Conservation (phyloP, 2,329 filamentous ascomycete species). For the Xylaria sp. region DNA sequence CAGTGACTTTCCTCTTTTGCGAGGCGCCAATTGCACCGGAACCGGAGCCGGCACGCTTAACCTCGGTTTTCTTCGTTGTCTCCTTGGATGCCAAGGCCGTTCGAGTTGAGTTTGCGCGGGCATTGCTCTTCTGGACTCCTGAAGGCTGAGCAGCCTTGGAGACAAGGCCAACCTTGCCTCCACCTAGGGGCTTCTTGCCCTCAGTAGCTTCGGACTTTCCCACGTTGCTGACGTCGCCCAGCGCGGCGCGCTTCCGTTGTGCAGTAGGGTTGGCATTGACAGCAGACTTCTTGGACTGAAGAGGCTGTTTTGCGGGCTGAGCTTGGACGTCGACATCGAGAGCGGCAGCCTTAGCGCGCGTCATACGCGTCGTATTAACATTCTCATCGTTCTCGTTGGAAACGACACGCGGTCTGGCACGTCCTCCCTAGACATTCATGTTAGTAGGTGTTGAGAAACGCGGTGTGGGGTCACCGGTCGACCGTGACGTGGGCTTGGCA, state of each 20-base stretch:
- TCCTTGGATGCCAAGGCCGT: slow-evolving; percentile 69
- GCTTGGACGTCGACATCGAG: slow-evolving; percentile 64
- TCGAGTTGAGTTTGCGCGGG: slow-evolving; percentile 61
- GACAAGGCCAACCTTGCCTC: slow-evolving; percentile 67
- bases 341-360: slow-evolving; percentile 87
- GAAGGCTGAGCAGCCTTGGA: slow-evolving; percentile 81
- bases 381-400: slow-evolving; percentile 98
- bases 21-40: slow-evolving; percentile 65
- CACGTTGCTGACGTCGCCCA: slow-evolving; percentile 96
- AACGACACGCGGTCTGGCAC: slow-evolving; percentile 72
- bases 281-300: slow-evolving; percentile 71
- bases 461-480: neutral
- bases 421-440: slow-evolving; percentile 58
- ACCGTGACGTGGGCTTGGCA: neutral
- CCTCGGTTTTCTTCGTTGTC: slow-evolving; percentile 63
- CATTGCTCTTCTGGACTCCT: slow-evolving; percentile 73
- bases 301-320: slow-evolving; percentile 61
- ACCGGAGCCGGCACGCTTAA: slow-evolving; percentile 74
- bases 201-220: slow-evolving; percentile 74
- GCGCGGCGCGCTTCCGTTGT: slow-evolving; percentile 75
- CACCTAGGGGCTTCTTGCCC: slow-evolving; percentile 69
- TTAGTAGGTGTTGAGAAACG: slow-evolving; percentile 13
- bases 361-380: slow-evolving; percentile 76
- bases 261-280: slow-evolving; percentile 51
- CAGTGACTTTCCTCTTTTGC: slow-evolving; percentile 68